phyloP scores from a whole-genome alignment of 1,139 yeast genomes.

The Scheffersomyces stambukii region DNA sequence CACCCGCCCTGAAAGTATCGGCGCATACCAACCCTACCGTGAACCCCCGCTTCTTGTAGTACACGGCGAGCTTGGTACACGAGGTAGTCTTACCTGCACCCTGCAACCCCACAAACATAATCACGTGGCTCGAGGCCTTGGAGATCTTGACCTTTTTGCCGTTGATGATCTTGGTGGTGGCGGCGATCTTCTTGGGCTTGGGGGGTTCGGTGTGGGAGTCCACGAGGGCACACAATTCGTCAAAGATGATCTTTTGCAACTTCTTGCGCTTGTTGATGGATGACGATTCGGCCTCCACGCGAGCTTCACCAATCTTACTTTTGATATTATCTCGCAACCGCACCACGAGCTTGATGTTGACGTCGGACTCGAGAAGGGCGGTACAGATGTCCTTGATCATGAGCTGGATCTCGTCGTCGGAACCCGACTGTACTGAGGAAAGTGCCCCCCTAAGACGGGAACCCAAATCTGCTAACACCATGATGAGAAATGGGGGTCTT shows the following conservation, averaged over 20 bases:
- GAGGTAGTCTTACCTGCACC: conserved; percentile 99
- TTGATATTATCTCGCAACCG: conserved; percentile 72
- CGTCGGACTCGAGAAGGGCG: conserved; percentile 89
- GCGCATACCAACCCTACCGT: conserved; percentile 98
- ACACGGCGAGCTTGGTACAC: conserved; percentile 93
- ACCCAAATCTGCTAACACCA: conserved; percentile 96
- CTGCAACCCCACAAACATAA: conserved; percentile 97
- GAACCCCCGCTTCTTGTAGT: conserved; percentile 88
- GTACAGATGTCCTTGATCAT: conserved; percentile 86
- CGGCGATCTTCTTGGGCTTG: conserved; percentile 69
- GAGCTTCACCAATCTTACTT: conserved; percentile 40
- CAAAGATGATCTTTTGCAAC: conserved; percentile 89
- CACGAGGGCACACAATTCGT: conserved; percentile 82
- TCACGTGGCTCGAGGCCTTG: conserved; percentile 45
- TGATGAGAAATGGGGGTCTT: conserved; percentile 17
- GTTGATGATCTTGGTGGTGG: conserved; percentile 19
- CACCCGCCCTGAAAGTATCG: conserved; percentile 99
- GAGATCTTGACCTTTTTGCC: conserved; percentile 30
- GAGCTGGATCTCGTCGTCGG: conserved; percentile 36
- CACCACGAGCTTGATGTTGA: conserved; percentile 80
- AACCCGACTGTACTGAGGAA: conserved; percentile 49
- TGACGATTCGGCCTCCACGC: conserved; percentile 47
- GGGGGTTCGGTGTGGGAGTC: conserved; percentile 68
- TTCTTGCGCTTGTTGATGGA: conserved; percentile 67
- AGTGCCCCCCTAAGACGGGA: conserved; percentile 76